Evolutionary conservation across 2,329 filamentous ascomycete genomes (phyloP).

Genomic region (Aspergillus arachidicola): DNA sequence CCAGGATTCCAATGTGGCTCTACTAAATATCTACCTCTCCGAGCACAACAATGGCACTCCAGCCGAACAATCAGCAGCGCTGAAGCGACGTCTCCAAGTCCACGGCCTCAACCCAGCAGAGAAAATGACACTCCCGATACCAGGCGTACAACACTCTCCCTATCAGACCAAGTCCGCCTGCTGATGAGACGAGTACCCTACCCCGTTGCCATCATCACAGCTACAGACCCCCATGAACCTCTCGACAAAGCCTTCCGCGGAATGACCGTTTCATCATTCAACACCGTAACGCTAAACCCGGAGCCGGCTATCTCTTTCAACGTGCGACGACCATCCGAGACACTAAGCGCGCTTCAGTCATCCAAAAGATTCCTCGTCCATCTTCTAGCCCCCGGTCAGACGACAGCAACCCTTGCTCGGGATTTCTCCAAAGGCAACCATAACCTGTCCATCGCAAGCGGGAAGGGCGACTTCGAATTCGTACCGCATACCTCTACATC

Average conservation of each 20-base stretch:
- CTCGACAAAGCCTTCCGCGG: slow-evolving; percentile 43
- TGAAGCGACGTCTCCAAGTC: slow-evolving; percentile 11
- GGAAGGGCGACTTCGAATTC: slow-evolving; percentile 34
- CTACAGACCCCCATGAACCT: slow-evolving; percentile 39
- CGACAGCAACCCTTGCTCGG: slow-evolving; percentile 40
- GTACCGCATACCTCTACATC: slow-evolving; percentile 11
- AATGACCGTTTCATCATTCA: slow-evolving; percentile 65
- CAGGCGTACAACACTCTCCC: background rate
- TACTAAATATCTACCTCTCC: background rate
- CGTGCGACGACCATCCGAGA: slow-evolving; percentile 58
- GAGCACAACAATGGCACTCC: slow-evolving; percentile 13
- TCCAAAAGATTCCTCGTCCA: slow-evolving; percentile 55
- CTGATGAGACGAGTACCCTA: slow-evolving; percentile 60
- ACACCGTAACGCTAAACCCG: slow-evolving; percentile 59
- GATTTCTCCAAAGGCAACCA: slow-evolving; percentile 45
- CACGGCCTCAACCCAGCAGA: slow-evolving; percentile 6
- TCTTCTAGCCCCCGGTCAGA: slow-evolving; percentile 44
- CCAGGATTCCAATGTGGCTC: background rate
- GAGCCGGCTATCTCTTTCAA: slow-evolving; percentile 64
- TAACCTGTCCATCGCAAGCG: slow-evolving; percentile 33
- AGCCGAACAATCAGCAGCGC: slow-evolving; percentile 23
- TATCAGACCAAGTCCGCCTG: slow-evolving; percentile 43
- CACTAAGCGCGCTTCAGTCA: slow-evolving; percentile 54
- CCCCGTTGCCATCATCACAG: slow-evolving; percentile 60
- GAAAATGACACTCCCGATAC: background rate